phyloP scores from a whole-genome alignment of 1,284 basidiomycete genomes.

The Apiotrichum akiyoshidainum region DNA sequence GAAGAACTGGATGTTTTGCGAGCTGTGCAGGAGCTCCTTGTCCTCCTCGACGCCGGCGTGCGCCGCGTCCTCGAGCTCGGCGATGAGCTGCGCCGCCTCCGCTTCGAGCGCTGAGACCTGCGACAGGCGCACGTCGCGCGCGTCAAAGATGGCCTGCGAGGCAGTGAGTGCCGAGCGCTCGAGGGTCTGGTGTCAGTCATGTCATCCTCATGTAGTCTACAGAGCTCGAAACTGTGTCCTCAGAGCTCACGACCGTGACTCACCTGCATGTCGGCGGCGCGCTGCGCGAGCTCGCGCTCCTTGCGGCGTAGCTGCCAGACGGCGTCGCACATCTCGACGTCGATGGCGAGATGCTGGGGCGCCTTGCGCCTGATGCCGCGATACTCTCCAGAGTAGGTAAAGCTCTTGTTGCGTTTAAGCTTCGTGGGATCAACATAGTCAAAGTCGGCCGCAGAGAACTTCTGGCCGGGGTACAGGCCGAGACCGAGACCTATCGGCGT shows the following conservation, averaged over 20 bases:
- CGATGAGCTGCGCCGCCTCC: constrained; percentile 13
- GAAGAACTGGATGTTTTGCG: constrained; percentile 37
- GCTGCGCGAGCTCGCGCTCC: constrained; percentile 31
- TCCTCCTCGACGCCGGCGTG: constrained; percentile 29
- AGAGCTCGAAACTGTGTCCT: neutral
- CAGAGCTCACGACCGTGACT: constrained; percentile 6
- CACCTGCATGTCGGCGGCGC: constrained; percentile 37
- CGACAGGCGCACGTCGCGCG: constrained; percentile 15
- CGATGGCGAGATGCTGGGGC: constrained; percentile 31
- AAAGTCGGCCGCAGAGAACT: neutral
- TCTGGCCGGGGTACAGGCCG: neutral
- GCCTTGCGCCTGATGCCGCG: constrained; percentile 6
- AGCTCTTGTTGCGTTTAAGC: constrained; percentile 13
- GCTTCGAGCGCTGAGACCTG: neutral
- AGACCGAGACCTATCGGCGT: neutral
- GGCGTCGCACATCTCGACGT: constrained; percentile 39
- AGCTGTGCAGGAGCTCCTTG: constrained; percentile 25
- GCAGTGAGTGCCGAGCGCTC: constrained; percentile 21
- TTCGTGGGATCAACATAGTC: neutral
- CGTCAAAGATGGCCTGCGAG: constrained; percentile 28
- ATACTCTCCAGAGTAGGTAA: constrained; percentile 24
- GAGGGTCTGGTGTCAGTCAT: constrained; percentile 5
- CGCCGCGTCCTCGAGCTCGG: constrained; percentile 16
- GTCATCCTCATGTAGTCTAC: no score
- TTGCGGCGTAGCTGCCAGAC: constrained; percentile 33